These are phyloP conservation scores for Diaporthe helianthi DNA, from an alignment of 2,329 filamentous ascomycete genomes.

Conservation along the genomic window DNA sequence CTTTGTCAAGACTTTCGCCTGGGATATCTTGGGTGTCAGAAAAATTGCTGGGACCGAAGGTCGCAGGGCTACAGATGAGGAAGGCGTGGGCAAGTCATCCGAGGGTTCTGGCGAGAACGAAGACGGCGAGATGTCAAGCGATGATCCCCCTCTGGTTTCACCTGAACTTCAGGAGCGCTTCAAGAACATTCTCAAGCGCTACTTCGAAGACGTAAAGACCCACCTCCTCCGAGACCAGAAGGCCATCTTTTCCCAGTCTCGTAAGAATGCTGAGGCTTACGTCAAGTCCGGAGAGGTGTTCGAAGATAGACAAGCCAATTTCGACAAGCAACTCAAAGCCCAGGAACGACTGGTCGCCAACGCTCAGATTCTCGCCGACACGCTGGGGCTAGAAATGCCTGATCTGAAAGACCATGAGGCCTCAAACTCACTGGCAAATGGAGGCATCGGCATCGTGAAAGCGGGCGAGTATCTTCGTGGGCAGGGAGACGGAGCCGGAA, in stretches of 20 bases:
- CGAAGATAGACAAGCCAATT: conserved; percentile 94
- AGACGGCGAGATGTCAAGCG: conserved; percentile 49
- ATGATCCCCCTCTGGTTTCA: conserved; percentile 77
- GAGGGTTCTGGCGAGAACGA: conserved; percentile 55
- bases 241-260: conserved; percentile 82
- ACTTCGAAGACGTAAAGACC: conserved; percentile 90
- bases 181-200: conserved; percentile 81
- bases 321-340: conserved; percentile 90
- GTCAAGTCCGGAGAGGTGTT: conserved; percentile 99
- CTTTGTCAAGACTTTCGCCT: conserved; percentile 95
- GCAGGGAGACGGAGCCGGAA: conserved; percentile 88
- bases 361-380: conserved; percentile 89
- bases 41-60: conserved; percentile 65
- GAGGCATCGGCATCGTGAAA: conserved; percentile 91
- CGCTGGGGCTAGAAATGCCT: conserved; percentile 90
- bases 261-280: conserved; percentile 96
- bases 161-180: conserved; percentile 85
- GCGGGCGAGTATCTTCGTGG: conserved; percentile 91
- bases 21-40: conserved; percentile 90
- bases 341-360: conserved; percentile 91
- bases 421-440: conserved; percentile 67
- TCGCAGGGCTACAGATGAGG: conserved; percentile 84
- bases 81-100: conserved; percentile 68
- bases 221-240: conserved; percentile 94
- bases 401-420: conserved; percentile 86